phyloP scores from a whole-genome alignment of 176 grass and related monocot genomes.

The Luzula sylvatica region DNA sequence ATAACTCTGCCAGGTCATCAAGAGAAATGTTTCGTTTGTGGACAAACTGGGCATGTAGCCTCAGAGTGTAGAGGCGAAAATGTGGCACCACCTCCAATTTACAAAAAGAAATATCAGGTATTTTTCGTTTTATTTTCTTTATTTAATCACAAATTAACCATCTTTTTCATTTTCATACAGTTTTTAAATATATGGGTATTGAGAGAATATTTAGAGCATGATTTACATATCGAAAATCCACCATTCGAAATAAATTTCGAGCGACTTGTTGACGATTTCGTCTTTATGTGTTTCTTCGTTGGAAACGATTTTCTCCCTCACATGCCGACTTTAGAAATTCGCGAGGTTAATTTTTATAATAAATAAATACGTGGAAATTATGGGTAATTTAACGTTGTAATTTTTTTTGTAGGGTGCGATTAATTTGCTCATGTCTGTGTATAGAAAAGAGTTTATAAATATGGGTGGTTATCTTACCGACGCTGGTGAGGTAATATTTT shows the following conservation, averaged over 20 bases:
- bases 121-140: neutral
- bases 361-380: neutral
- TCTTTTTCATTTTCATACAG: conserved; percentile 37
- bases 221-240: conserved; percentile 76
- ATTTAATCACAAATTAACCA: conserved; percentile 2
- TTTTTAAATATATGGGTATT: conserved; percentile 95
- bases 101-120: conserved; percentile 99
- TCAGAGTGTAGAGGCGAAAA: conserved; percentile 78
- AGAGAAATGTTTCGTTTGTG: conserved; percentile 90
- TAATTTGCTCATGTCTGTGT: conserved; percentile 87
- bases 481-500: conserved; percentile 62
- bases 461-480: conserved; percentile 98
- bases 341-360: conserved; percentile 49
- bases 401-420: conserved; percentile 65
- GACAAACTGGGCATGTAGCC: conserved; percentile 81
- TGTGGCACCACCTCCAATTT: conserved; percentile 69
- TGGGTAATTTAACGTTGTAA: too few relatives aligned
- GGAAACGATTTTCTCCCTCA: conserved; percentile 97
- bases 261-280: conserved; percentile 92
- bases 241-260: conserved; percentile 94
- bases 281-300: conserved; percentile 99
- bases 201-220: conserved; percentile 87
- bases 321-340: conserved; percentile 97
- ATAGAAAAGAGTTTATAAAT: conserved; percentile 63
- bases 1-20: conserved; percentile 92